phyloP scores from a whole-genome alignment of 2,329 filamentous ascomycete species.

The Diplodia intermedia region DNA sequence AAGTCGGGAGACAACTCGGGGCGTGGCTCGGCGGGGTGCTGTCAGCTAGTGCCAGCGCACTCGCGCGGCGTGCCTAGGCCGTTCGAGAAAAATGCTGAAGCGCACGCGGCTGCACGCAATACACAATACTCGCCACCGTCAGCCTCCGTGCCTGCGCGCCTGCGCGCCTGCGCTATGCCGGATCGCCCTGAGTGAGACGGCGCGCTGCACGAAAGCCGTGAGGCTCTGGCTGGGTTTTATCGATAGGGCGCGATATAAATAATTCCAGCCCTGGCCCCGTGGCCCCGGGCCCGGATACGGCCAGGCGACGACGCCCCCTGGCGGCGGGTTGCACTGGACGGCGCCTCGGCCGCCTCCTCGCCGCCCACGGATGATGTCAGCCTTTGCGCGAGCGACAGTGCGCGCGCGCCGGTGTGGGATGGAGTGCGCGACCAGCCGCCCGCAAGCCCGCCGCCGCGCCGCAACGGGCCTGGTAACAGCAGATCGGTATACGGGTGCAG shows the following conservation, averaged over 20 bases:
- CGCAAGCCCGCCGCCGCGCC: slow-evolving; percentile 1
- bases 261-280: slow-evolving; percentile 1
- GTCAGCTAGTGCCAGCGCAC: slow-evolving; percentile 14
- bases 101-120: background rate
- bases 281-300: slow-evolving; percentile 15
- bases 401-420: slow-evolving; percentile 5
- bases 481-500: slow-evolving; percentile 28
- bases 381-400: slow-evolving; percentile 11
- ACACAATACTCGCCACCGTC: background rate
- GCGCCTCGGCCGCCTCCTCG: slow-evolving; percentile 6
- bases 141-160: background rate
- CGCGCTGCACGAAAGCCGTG: background rate
- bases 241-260: slow-evolving; percentile 28
- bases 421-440: slow-evolving; percentile 4
- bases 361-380: slow-evolving; percentile 13
- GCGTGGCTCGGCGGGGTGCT: background rate
- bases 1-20: slow-evolving; percentile 17
- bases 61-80: slow-evolving; percentile 6
- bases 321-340: slow-evolving; percentile 1
- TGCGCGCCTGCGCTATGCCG: background rate
- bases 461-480: slow-evolving; percentile 22
- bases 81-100: background rate
- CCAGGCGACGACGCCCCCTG: slow-evolving; percentile 18
- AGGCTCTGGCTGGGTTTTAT: slow-evolving; percentile 12
- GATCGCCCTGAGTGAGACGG: background rate